These are phyloP conservation scores for Kregervanrija pseudodelftensis DNA, from an alignment of 805 yeast genomes.

Conservation along the genomic window DNA sequence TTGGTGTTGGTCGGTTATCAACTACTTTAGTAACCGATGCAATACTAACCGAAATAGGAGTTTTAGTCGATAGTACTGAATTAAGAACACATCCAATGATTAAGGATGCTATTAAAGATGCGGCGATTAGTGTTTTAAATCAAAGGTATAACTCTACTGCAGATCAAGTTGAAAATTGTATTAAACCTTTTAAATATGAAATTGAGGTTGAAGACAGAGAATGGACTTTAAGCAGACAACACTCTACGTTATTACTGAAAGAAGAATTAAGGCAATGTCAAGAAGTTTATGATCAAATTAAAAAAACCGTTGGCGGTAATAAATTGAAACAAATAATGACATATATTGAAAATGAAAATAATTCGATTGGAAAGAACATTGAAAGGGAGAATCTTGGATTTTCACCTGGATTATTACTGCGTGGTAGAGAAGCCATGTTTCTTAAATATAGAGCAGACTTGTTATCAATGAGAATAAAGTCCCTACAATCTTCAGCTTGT, in stretches of 20 bases:
- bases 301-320: slow-evolving; percentile 71
- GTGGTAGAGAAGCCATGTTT: slow-evolving; percentile 82
- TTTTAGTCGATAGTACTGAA: slow-evolving; percentile 66
- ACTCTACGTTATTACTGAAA: slow-evolving; percentile 60
- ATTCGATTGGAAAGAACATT: slow-evolving; percentile 29
- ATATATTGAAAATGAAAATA: slow-evolving; percentile 47
- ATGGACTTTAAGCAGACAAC: slow-evolving; percentile 79
- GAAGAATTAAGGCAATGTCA: slow-evolving; percentile 86
- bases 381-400: slow-evolving; percentile 78
- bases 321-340: slow-evolving; percentile 79
- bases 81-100: slow-evolving; percentile 84
- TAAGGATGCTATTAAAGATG: slow-evolving; percentile 70
- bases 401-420: slow-evolving; percentile 61
- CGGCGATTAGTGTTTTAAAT: slow-evolving; percentile 73
- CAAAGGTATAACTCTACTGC: slow-evolving; percentile 84
- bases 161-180: slow-evolving; percentile 97
- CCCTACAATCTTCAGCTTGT: slow-evolving; percentile 71
- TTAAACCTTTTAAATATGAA: slow-evolving; percentile 95
- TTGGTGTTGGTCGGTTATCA: slow-evolving; percentile 89
- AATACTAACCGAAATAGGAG: slow-evolving; percentile 67
- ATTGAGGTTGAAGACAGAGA: slow-evolving; percentile 94
- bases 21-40: slow-evolving; percentile 79
- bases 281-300: slow-evolving; percentile 49
- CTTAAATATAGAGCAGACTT: slow-evolving; percentile 65
- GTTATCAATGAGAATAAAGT: slow-evolving; percentile 66